A percentile compares a stretch with the other conserved stretches of the same genome.
These are phyloP conservation scores for Ustilago xerochloae DNA, from an alignment of 1,284 basidiomycete genomes.

Conservation along the genomic window DNA sequence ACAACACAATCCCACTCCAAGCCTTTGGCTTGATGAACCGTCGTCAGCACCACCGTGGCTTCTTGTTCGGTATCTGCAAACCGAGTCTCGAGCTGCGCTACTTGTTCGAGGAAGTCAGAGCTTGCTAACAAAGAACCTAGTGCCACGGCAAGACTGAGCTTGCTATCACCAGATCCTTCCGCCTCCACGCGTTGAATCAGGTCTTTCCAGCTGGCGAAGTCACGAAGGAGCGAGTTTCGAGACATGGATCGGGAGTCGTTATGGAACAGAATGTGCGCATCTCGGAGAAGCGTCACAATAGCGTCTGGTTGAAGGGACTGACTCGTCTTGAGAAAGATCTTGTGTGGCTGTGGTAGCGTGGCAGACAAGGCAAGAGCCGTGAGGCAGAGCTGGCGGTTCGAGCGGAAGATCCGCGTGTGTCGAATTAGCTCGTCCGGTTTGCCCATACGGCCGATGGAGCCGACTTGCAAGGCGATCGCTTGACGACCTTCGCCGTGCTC, in stretches of 20 bases:
- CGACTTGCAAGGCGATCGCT: constrained; percentile 29
- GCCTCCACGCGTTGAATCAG: constrained; percentile 61
- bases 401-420: constrained; percentile 60
- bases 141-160: constrained; percentile 55
- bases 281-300: constrained; percentile 53
- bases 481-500: constrained; percentile 22
- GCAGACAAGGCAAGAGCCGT: constrained; percentile 52
- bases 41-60: constrained; percentile 54
- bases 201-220: constrained; percentile 62
- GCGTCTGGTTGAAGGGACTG: constrained; percentile 48
- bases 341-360: constrained; percentile 30
- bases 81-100: constrained; percentile 45
- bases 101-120: constrained; percentile 52
- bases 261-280: constrained; percentile 57
- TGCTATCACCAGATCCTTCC: constrained; percentile 56
- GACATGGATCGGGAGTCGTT: constrained; percentile 43
- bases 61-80: constrained; percentile 40
- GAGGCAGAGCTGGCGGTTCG: constrained; percentile 55
- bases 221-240: constrained; percentile 51
- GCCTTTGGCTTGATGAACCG: constrained; percentile 63
- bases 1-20: constrained; percentile 62
- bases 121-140: constrained; percentile 40
- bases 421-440: constrained; percentile 17
- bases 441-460: constrained; percentile 21
- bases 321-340: constrained; percentile 59